Evolutionary conservation across 352 stramenopile species (phyloP), one percentile per base, ranked within the genome.

Genomic region (Phytophthora podocarpi): DNA sequence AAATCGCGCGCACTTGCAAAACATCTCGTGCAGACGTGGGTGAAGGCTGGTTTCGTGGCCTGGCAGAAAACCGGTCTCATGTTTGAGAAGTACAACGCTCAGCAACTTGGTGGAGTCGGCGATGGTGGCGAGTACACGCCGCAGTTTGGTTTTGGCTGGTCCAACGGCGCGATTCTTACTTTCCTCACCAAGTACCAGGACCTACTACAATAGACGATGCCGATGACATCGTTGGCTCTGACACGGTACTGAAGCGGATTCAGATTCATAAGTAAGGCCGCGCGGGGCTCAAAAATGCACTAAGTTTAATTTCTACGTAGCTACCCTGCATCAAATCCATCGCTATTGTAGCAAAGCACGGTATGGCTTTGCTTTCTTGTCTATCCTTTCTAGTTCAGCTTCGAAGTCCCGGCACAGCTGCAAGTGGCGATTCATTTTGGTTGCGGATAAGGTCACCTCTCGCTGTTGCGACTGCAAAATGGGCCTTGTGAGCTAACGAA

Each of bases 21-120:
- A 1, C 41, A 67, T 18, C 56, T 94, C 21, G 57, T 80, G 21
- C 73, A 72, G 67, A 82, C 57, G 32, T 97, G 85, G 85, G 67
- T 95, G 23, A 55, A 74, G 24, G 75, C 85, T 26, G 74, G 76
- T 20, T 68, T 90, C 15, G 59, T 58, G n/a, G 89, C 78, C 7
- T 97, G 71, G 72, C 62, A 86, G 36, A 67, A 86, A 47, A 90
- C 80, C 5, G 77, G 83, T 5, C 59, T 87, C 32, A 95, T 97
- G 87, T 93, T 91, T 73, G 89, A 97, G 55, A 97, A 97, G 70
- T 95, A 95, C 67, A 89, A 95, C 62, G 78, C 85, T 40, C 72
- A 66, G 3, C 72, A 84, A 24, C 51, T 87, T 12, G 87, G 87
- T 21, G 77, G 74, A 0, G 64, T 90, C 4, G 85, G 87, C 9